Conservation (phyloP, 306 rosid species). For the Castanea crenata region DNA sequence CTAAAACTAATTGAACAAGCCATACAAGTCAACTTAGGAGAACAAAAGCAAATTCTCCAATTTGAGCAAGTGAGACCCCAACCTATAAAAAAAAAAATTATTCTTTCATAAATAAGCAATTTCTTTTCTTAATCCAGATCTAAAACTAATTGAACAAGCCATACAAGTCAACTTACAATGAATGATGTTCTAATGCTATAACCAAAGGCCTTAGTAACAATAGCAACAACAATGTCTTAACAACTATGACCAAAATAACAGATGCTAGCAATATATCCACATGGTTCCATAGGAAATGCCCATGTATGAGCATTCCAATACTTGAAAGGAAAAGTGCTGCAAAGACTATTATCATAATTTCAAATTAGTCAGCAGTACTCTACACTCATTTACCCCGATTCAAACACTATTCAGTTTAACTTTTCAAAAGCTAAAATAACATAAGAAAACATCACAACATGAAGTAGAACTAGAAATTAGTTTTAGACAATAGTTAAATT, state of each 20-base stretch:
- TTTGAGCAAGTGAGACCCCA: constrained; percentile 93
- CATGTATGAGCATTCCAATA: constrained; percentile 97
- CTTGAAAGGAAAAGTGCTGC: constrained; percentile 99
- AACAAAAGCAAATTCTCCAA: constrained; percentile 98
- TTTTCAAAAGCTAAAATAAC: neutral
- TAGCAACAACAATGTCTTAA: constrained; percentile 80
- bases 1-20: constrained; percentile 10
- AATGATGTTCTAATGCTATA: constrained; percentile 81
- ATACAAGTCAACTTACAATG: constrained; percentile 48
- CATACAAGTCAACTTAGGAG: constrained; percentile 46
- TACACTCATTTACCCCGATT: neutral
- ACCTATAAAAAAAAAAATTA: constrained; percentile 43
- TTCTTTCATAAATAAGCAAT: neutral
- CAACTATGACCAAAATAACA: constrained; percentile 87
- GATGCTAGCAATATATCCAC: constrained; percentile 94
- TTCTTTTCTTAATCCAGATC: neutral
- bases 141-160: constrained; percentile 11
- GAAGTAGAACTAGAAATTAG: neutral
- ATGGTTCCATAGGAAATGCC: constrained; percentile 93
- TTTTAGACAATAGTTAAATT: neutral
- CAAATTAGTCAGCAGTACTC: neutral
- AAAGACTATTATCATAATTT: constrained; percentile 33
- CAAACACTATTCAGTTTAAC: neutral
- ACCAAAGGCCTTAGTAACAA: constrained; percentile 86
- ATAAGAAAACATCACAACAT: neutral